phyloP scores from a whole-genome alignment of 2,329 filamentous ascomycete species.

The Neofusicoccum cordaticola region DNA sequence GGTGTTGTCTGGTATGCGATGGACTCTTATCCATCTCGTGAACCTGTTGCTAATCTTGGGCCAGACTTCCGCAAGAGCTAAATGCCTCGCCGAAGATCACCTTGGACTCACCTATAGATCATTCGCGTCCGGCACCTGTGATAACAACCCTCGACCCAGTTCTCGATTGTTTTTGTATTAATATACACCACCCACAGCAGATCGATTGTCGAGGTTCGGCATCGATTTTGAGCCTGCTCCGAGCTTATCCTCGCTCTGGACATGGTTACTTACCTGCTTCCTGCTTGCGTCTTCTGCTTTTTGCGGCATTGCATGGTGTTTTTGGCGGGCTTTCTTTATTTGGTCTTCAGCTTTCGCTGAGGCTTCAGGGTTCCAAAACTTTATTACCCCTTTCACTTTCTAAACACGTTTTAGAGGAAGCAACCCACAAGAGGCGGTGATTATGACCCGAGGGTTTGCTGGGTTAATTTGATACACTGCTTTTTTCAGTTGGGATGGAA shows the following conservation, averaged over 20 bases:
- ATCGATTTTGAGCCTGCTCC: background rate
- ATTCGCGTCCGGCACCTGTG: slow-evolving; percentile 5
- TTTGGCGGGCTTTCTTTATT: slow-evolving; percentile 4
- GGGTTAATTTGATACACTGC: slow-evolving; percentile 14
- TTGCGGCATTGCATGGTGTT: slow-evolving; percentile 20
- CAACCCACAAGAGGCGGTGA: slow-evolving; percentile 1
- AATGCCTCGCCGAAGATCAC: background rate
- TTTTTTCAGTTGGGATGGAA: slow-evolving; percentile 5
- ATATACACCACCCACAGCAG: background rate
- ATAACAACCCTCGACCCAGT: background rate
- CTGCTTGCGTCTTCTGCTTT: slow-evolving; percentile 15
- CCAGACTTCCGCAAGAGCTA: slow-evolving; percentile 21
- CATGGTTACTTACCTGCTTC: background rate
- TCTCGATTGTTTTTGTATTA: slow-evolving; percentile 11
- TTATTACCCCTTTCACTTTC: slow-evolving; percentile 14
- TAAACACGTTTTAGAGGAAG: slow-evolving; percentile 12
- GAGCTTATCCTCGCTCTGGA: background rate
- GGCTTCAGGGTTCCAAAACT: slow-evolving; percentile 15
- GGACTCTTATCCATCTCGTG: background rate
- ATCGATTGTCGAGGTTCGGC: background rate
- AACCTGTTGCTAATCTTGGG: slow-evolving; percentile 25
- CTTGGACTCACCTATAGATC: slow-evolving; percentile 4
- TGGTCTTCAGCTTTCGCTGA: slow-evolving; percentile 2
- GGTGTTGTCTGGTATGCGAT: slow-evolving; percentile 73
- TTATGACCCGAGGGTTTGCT: background rate